Evolutionary conservation across 257 asterid species (phyloP), one percentile per base, ranked within the genome.

Genomic region (Salvia rosmarinus): DNA sequence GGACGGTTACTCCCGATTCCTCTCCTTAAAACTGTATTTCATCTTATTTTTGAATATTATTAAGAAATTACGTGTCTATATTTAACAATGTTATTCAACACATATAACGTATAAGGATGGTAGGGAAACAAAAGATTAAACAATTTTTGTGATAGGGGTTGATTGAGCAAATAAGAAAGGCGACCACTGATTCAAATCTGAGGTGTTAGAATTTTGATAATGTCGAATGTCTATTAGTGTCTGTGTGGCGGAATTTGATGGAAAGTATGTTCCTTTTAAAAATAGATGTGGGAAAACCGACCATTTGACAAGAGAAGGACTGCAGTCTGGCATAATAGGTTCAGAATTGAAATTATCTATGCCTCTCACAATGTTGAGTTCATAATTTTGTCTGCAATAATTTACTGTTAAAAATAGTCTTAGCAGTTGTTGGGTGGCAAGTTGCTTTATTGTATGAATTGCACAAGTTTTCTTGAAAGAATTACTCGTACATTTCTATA

Each of bases 331-430:
- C 6, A 49, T 49, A 49, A 49, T 49, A 5, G 9, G 55, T 49
- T 49, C 23, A 50, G 17, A 50, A 50, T 16, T 25, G 6, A 17
- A 50, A 4, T 17, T 0, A 50, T 16, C 8, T 4, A 1, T 28
- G 64, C 47, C 5, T 47, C 17, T 25, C n/a, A 34, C 55, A 25
- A 14, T 54, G 64, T 60, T 40, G 49, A 40, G 43, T 51, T 60
- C 71, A 20, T 54, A 57, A 55, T 37, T 56, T 43, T 9, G 11
- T 64, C 63, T 64, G 21, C 32, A 46, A 6, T 16, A 65, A 25
- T 46, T 30, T 40, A 34, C 25, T 4, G 59, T 52, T 11, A 19
- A 56, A 10, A 32, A 10, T 60, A 37, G 49, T 68, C 49, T 46
- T 20, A 13, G 39, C 9, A 7, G 47, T 39, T 23, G 6, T 17